Percentiles rank a stretch among this genome's conserved stretches.
phyloP scores from a whole-genome alignment of 78 protist genomes.

The Chrysochromulina parva region DNA sequence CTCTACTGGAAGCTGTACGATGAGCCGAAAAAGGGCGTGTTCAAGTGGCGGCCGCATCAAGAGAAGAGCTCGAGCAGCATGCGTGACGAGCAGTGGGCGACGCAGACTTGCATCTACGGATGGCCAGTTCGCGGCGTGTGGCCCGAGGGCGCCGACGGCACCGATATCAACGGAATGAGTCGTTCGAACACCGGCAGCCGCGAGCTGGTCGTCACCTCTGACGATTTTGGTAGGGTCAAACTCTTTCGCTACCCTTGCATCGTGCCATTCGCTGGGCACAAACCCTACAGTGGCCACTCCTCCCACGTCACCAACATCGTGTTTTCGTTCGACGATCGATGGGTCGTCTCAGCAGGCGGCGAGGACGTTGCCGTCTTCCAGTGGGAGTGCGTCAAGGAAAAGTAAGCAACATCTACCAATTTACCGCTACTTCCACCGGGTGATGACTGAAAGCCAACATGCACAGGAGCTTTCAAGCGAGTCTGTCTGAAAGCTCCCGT shows the following conservation, averaged over 20 bases:
- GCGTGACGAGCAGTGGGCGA: constrained; percentile 35
- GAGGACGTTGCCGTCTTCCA: constrained; percentile 1
- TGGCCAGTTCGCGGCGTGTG: constrained; percentile 18
- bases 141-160: constrained; percentile 31
- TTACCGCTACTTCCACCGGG: too few relatives aligned
- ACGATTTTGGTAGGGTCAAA: constrained; percentile 53
- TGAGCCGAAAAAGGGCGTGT: neutral
- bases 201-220: constrained; percentile 61
- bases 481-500: too few relatives aligned
- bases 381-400: neutral
- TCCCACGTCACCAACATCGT: constrained; percentile 57
- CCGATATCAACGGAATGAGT: constrained; percentile 35
- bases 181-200: neutral
- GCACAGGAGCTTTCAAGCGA: too few relatives aligned
- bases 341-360: constrained; percentile 57
- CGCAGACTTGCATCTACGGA: neutral
- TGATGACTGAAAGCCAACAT: too few relatives aligned
- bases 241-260: constrained; percentile 64
- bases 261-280: neutral
- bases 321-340: constrained; percentile 18
- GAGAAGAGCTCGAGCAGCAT: neutral
- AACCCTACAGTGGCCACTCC: constrained; percentile 41
- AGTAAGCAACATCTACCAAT: too few relatives aligned
- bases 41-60: neutral
- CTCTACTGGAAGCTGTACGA: constrained; percentile 17